Percentiles rank a stretch among this genome's conserved stretches.
phyloP scores from a whole-genome alignment of 106 monocot genomes.

The Agapanthus africanus region DNA sequence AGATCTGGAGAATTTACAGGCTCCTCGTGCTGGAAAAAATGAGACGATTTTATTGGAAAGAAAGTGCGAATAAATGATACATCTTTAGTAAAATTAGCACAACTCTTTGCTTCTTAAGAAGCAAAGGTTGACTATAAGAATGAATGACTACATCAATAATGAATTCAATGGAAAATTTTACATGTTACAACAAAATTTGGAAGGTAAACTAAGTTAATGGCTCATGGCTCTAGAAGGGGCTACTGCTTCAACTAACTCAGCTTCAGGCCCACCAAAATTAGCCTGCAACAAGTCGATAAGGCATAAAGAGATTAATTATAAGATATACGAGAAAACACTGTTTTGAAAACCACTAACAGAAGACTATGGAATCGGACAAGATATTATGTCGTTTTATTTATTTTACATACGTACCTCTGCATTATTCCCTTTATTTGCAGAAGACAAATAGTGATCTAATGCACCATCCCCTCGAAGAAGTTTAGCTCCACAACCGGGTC shows the following conservation, averaged over 20 bases:
- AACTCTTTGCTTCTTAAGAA: conserved; percentile 3
- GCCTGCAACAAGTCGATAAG: background rate
- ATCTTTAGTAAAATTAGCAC: conserved; percentile 6
- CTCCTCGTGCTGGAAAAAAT: too few species aligned
- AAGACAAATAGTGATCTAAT: conserved; percentile 51
- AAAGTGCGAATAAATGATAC: conserved; percentile 7
- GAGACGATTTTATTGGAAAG: background rate
- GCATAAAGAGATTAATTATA: background rate
- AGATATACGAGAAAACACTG: background rate
- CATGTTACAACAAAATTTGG: conserved; percentile 4
- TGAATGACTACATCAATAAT: conserved; percentile 4
- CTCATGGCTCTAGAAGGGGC: conserved; percentile 6
- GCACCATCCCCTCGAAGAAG: conserved; percentile 87
- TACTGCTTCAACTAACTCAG: background rate
- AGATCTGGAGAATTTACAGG: too few species aligned
- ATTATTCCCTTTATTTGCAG: conserved; percentile 26
- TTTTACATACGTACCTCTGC: background rate
- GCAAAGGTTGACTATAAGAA: background rate
- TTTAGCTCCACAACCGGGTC: conserved; percentile 72
- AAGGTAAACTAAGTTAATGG: background rate
- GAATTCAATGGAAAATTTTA: background rate
- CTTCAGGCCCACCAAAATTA: background rate
- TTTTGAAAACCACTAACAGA: background rate
- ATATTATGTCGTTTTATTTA: background rate
- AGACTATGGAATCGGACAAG: background rate